Conservation (phyloP, 1,284 basidiomycete species). For the Paramarasmius palmivorus region DNA sequence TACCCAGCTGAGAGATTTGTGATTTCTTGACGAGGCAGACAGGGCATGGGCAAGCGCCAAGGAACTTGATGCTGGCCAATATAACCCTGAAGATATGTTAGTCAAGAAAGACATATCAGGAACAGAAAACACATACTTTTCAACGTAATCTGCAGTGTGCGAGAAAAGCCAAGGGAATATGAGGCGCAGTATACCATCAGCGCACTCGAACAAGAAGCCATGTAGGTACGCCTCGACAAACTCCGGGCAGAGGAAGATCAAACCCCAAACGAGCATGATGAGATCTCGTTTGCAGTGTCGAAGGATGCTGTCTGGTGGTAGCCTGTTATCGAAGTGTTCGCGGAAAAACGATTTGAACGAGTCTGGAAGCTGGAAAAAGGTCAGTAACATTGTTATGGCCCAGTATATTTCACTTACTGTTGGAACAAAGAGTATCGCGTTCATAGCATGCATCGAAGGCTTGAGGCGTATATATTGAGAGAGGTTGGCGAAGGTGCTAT, state of each 20-base stretch:
- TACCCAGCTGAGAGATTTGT: neutral
- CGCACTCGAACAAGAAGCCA: too few species aligned
- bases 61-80: too few species aligned
- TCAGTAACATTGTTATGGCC: neutral
- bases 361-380: neutral
- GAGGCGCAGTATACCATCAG: too few species aligned
- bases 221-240: too few species aligned
- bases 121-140: neutral
- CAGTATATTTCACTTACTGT: neutral
- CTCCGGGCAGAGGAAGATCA: too few species aligned
- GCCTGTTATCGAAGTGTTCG: neutral
- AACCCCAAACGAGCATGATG: too few species aligned
- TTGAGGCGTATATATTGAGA: neutral
- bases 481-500: neutral
- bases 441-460: neutral
- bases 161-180: conserved; percentile 2
- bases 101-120: too few species aligned
- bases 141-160: conserved; percentile 3
- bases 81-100: too few species aligned
- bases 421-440: neutral
- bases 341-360: too few species aligned
- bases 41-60: too few species aligned
- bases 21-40: neutral
- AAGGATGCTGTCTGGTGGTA: neutral
- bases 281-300: neutral